Conservation (phyloP, 2,329 filamentous ascomycete genomes). For the Chrysosporium keratinophilum region DNA sequence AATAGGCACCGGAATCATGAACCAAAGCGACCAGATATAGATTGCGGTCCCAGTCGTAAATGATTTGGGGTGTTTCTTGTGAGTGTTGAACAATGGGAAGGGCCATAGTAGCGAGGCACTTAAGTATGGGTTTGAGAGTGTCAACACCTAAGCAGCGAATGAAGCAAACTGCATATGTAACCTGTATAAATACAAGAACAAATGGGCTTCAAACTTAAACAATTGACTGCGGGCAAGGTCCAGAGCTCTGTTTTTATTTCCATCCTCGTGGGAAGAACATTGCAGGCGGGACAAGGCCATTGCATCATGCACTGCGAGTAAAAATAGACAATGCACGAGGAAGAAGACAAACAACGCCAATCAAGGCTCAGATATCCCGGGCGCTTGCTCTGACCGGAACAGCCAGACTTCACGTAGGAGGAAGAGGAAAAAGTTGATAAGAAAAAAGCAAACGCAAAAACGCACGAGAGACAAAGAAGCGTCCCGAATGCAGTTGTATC, state of each 20-base stretch:
- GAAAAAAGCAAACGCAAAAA: constrained; percentile 7
- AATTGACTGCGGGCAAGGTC: neutral
- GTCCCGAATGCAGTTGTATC: constrained; percentile 6
- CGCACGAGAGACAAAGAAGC: constrained; percentile 4
- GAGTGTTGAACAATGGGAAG: constrained; percentile 4
- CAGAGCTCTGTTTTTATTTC: constrained; percentile 4
- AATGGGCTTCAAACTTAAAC: neutral
- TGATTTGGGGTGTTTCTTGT: neutral
- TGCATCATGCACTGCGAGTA: constrained; percentile 9
- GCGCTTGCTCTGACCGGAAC: neutral
- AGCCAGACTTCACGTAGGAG: neutral
- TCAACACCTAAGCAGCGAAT: neutral
- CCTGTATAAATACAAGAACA: neutral
- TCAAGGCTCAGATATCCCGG: neutral
- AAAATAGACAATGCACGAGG: constrained; percentile 3
- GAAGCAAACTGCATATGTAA: neutral
- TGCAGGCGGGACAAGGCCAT: constrained; percentile 1
- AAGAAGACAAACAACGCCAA: neutral
- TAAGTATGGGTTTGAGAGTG: neutral
- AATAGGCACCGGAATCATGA: neutral
- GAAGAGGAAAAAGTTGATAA: neutral
- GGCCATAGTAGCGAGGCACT: neutral
- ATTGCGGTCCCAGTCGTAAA: constrained; percentile 9
- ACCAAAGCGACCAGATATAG: constrained; percentile 2
- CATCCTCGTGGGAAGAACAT: neutral